Evolutionary conservation across 345 rosid genomes (phyloP).

Genomic region (Salix koriyanagi): DNA sequence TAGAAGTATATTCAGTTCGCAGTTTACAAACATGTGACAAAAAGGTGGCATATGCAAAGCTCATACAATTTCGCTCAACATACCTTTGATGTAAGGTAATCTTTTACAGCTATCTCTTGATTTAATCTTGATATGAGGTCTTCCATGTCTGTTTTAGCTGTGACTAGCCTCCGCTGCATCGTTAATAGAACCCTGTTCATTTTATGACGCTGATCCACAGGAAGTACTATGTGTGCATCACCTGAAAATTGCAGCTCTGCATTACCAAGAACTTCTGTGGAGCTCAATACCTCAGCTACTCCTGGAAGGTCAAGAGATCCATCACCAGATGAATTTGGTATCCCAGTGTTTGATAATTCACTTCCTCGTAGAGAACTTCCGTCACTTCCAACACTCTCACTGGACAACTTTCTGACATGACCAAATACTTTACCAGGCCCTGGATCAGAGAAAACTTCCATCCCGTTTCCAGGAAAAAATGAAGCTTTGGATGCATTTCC

Average conservation of each 20-base stretch:
- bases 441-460: conserved; percentile 58
- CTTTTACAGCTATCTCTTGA: conserved; percentile 87
- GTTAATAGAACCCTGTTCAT: conserved; percentile 68
- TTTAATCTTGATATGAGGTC: conserved; percentile 85
- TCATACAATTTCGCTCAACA: neutral
- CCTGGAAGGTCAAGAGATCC: conserved; percentile 53
- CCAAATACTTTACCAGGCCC: conserved; percentile 45
- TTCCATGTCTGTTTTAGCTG: conserved; percentile 95
- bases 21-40: neutral
- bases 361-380: conserved; percentile 61
- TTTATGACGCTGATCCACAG: conserved; percentile 75
- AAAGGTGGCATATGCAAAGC: neutral
- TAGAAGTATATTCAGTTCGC: neutral
- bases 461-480: conserved; percentile 45
- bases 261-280: conserved; percentile 38
- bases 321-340: conserved; percentile 54
- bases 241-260: conserved; percentile 38
- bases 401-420: conserved; percentile 64
- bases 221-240: conserved; percentile 65
- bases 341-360: conserved; percentile 57
- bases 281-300: conserved; percentile 43
- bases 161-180: conserved; percentile 71
- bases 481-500: conserved; percentile 54
- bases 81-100: conserved; percentile 86
- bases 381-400: conserved; percentile 71